These are phyloP conservation scores for Neoascochyta sp. DNA, from an alignment of 2,329 filamentous ascomycete species.

Conservation along the genomic window DNA sequence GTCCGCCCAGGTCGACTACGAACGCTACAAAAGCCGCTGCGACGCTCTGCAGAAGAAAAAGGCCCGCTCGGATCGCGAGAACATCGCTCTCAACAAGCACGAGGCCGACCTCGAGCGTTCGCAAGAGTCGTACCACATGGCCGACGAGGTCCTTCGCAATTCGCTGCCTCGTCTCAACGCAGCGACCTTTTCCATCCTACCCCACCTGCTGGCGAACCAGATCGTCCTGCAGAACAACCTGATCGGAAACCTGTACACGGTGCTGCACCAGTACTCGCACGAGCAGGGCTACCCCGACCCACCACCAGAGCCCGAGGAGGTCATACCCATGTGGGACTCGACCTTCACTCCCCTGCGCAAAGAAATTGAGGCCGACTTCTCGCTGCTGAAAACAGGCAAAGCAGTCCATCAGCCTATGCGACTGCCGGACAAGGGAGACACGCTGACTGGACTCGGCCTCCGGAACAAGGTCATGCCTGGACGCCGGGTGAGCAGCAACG, in stretches of 20 bases:
- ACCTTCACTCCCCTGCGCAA: conserved; percentile 61
- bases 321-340: conserved; percentile 63
- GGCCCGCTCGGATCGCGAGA: conserved; percentile 68
- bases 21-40: conserved; percentile 69
- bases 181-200: conserved; percentile 69
- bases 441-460: conserved; percentile 47
- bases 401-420: conserved; percentile 57
- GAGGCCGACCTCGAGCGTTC: conserved; percentile 66
- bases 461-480: conserved; percentile 42
- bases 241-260: conserved; percentile 74
- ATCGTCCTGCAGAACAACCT: conserved; percentile 74
- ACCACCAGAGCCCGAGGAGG: conserved; percentile 67
- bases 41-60: conserved; percentile 68
- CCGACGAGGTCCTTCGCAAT: conserved; percentile 69
- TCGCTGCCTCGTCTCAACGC: conserved; percentile 68
- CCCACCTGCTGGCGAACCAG: conserved; percentile 65
- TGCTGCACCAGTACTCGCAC: conserved; percentile 68
- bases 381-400: conserved; percentile 63
- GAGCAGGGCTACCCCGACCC: conserved; percentile 67
- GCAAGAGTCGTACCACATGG: conserved; percentile 68
- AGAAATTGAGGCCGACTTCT: conserved; percentile 61
- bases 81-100: conserved; percentile 64
- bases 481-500: conserved; percentile 31
- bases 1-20: conserved; percentile 63
- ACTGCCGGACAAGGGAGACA: conserved; percentile 45